Conservation (phyloP, 2,329 filamentous ascomycete species). For the Sclerotinia trifoliorum region DNA sequence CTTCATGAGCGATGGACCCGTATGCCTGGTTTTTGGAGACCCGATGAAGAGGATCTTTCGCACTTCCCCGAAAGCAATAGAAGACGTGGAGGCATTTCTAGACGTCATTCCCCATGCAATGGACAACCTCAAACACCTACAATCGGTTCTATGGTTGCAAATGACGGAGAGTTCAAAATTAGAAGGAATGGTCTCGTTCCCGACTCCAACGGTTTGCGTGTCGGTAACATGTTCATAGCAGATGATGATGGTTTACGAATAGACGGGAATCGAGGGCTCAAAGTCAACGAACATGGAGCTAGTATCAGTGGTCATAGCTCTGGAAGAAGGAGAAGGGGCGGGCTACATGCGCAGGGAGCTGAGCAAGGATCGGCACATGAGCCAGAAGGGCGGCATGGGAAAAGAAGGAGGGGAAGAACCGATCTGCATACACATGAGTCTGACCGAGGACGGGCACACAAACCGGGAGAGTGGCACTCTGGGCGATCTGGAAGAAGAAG, state of each 20-base stretch:
- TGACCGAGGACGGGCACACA: background rate
- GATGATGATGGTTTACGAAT: slow-evolving; percentile 45
- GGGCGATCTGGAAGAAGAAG: slow-evolving; percentile 19
- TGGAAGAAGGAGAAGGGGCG: slow-evolving; percentile 21
- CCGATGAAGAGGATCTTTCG: slow-evolving; percentile 35
- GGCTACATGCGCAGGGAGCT: background rate
- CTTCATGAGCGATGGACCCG: background rate
- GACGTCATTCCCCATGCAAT: slow-evolving; percentile 11
- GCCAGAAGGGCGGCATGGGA: slow-evolving; percentile 16
- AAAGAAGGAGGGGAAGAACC: slow-evolving; percentile 13
- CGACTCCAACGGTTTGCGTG: slow-evolving; percentile 33
- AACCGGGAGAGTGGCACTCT: slow-evolving; percentile 7
- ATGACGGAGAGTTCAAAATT: slow-evolving; percentile 24
- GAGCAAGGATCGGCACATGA: slow-evolving; percentile 15
- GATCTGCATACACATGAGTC: too few relatives aligned
- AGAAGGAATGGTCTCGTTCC: slow-evolving; percentile 30
- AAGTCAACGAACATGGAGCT: slow-evolving; percentile 30
- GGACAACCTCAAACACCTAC: slow-evolving; percentile 14
- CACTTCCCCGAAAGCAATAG: background rate
- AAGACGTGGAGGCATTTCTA: slow-evolving; percentile 5
- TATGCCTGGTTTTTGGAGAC: slow-evolving; percentile 49
- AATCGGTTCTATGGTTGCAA: slow-evolving; percentile 25
- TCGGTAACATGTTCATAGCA: slow-evolving; percentile 37
- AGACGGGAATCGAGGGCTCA: slow-evolving; percentile 30
- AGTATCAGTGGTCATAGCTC: slow-evolving; percentile 30